Evolutionary conservation across 202 grass and related monocot species (phyloP).

Genomic region (Schoenoplectus tabernaemontani): DNA sequence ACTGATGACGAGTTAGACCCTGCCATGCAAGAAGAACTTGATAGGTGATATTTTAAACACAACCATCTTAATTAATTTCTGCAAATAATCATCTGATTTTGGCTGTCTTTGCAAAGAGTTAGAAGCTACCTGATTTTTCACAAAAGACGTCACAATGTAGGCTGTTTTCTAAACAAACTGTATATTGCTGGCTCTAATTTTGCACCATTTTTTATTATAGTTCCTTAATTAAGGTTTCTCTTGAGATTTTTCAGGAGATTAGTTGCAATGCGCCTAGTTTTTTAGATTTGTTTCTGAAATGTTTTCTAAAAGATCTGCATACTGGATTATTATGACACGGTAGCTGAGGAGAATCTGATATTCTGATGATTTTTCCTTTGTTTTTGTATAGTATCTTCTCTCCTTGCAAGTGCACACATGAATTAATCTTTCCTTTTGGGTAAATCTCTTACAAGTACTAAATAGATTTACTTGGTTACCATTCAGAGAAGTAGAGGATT

Average conservation of each 20-base stretch:
- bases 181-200: neutral
- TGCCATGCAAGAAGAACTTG: constrained; percentile 96
- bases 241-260: neutral
- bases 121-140: neutral
- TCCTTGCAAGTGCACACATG: neutral
- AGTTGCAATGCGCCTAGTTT: neutral
- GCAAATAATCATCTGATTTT: neutral
- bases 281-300: neutral
- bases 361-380: neutral
- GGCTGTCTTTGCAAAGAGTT: neutral
- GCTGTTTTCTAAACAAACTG: neutral
- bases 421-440: neutral
- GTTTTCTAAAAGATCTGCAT: neutral
- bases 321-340: neutral
- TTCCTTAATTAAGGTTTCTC: neutral
- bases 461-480: constrained; percentile 20
- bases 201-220: neutral
- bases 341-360: neutral
- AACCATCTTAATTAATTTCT: neutral
- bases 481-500: constrained; percentile 98
- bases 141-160: neutral
- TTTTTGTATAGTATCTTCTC: neutral
- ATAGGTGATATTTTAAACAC: constrained; percentile 46
- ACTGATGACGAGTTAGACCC: constrained; percentile 96
- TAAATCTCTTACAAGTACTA: constrained; percentile 15